A percentile compares a stretch with the other conserved stretches of the same genome.
Conservation (phyloP, 306 rosid genomes). For the Macrotyloma uniflorum region DNA sequence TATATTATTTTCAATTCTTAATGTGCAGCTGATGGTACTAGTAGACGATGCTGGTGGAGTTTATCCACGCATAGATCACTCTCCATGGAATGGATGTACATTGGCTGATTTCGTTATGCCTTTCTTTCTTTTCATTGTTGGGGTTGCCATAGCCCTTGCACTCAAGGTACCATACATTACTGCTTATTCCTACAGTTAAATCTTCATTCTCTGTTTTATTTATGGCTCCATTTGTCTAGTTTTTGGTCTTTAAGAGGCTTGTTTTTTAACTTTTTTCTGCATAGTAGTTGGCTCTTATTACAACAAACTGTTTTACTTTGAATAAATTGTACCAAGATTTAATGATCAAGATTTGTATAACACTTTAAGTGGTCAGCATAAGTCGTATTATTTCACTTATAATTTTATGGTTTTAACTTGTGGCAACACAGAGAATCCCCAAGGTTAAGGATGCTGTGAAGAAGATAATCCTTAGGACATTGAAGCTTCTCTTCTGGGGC, state of each 20-base stretch:
- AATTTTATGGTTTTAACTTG: background rate
- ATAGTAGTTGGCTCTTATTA: background rate
- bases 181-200: background rate
- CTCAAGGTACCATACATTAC: constrained; percentile 54
- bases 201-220: background rate
- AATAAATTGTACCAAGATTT: background rate
- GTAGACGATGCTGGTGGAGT: constrained; percentile 90
- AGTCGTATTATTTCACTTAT: background rate
- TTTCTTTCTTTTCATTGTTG: constrained; percentile 94
- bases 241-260: background rate
- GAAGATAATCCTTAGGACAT: constrained; percentile 69
- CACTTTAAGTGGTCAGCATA: background rate
- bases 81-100: constrained; percentile 94
- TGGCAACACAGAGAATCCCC: constrained; percentile 54
- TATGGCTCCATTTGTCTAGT: background rate
- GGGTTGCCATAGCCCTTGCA: constrained; percentile 90
- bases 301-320: background rate
- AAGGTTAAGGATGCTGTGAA: constrained; percentile 50
- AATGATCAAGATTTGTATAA: too few species aligned
- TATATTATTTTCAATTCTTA: background rate
- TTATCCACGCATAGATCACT: constrained; percentile 80
- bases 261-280: background rate
- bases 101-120: constrained; percentile 94
- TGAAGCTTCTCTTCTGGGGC: constrained; percentile 93
- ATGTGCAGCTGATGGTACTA: constrained; percentile 70